Evolutionary conservation across 2,329 filamentous ascomycete species (phyloP).

Genomic region (Aspergillus carbonarius): DNA sequence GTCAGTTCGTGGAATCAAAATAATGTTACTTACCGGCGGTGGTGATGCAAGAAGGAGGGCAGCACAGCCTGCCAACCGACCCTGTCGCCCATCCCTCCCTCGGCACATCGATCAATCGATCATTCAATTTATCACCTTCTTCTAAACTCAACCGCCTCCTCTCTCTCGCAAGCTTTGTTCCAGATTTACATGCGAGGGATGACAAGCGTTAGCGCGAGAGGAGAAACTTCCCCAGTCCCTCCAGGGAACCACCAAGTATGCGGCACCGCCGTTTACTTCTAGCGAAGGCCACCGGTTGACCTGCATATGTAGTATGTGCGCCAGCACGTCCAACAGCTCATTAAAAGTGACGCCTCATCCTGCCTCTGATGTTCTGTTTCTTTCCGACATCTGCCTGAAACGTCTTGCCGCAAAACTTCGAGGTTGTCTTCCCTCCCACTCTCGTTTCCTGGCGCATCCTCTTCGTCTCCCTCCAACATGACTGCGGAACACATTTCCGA

Average conservation of each 20-base stretch:
- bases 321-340: constrained; percentile 16
- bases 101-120: neutral
- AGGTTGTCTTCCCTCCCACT: neutral
- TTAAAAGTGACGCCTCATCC: constrained; percentile 29
- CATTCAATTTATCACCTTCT: constrained; percentile 2
- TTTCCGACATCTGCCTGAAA: constrained; percentile 8
- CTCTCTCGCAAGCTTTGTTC: constrained; percentile 7
- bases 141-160: constrained; percentile 1
- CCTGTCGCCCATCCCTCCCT: constrained; percentile 7
- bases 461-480: neutral
- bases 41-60: neutral
- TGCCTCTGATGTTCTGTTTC: constrained; percentile 7
- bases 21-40: neutral
- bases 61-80: neutral
- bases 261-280: constrained; percentile 19
- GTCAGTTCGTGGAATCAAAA: neutral
- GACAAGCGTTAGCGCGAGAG: constrained; percentile 8
- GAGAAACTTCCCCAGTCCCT: constrained; percentile 14
- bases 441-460: neutral
- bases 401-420: constrained; percentile 6
- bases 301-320: constrained; percentile 19
- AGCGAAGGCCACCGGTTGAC: constrained; percentile 11
- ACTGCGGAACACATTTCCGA: constrained; percentile 14
- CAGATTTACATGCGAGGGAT: constrained; percentile 20
- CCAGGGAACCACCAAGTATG: constrained; percentile 26